A percentile compares a stretch with the other conserved stretches of the same genome.
Evolutionary conservation across 2,329 filamentous ascomycete genomes (phyloP).

Genomic region (Xylaria sp.): DNA sequence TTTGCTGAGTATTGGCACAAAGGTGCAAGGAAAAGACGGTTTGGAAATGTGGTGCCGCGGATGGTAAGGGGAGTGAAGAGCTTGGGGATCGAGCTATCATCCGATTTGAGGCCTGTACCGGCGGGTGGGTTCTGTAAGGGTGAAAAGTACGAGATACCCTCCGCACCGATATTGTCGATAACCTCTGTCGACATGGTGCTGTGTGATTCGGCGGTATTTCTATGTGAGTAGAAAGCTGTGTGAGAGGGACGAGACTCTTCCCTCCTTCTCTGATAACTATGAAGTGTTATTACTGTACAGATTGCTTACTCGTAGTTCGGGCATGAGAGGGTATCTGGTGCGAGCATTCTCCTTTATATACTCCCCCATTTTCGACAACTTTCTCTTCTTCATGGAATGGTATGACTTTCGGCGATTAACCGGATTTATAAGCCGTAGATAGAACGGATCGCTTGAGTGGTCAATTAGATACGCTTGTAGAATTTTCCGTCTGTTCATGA

Average conservation of each 20-base stretch:
- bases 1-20: conserved; percentile 61
- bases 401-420: neutral
- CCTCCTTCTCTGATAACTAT: neutral
- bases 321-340: no score
- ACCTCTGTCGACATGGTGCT: conserved; percentile 15
- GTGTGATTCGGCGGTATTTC: neutral
- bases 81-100: conserved; percentile 61
- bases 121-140: conserved; percentile 54
- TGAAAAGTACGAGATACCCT: conserved; percentile 56
- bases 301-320: neutral
- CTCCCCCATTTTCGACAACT: neutral
- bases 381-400: neutral
- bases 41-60: conserved; percentile 57
- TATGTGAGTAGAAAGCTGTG: neutral
- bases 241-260: neutral
- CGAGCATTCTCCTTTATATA: conserved; percentile 9
- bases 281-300: neutral
- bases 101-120: conserved; percentile 49
- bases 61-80: conserved; percentile 61
- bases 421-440: conserved; percentile 7
- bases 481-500: neutral
- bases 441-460: neutral
- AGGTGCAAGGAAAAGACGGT: conserved; percentile 60
- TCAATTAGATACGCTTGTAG: neutral
- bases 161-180: conserved; percentile 10